Percentiles rank a stretch among this genome's conserved stretches.
These are phyloP conservation scores for Collybia sp. DNA, from an alignment of 768 basidiomycete genomes.

Conservation along the genomic window DNA sequence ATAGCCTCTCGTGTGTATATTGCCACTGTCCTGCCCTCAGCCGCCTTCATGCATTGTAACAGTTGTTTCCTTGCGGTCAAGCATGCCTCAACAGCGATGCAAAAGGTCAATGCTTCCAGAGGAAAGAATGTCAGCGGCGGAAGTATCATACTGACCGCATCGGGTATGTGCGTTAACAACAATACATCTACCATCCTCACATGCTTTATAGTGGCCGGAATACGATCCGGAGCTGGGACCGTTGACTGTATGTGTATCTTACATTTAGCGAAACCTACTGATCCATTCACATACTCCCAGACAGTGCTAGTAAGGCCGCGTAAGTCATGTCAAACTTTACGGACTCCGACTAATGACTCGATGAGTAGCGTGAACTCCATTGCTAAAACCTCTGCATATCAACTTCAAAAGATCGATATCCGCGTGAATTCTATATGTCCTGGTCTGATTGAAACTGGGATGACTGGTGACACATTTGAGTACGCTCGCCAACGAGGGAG, in stretches of 20 bases:
- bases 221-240: constrained; percentile 78
- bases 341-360: not conserved
- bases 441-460: constrained; percentile 89
- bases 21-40: not conserved
- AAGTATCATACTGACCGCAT: constrained; percentile 86
- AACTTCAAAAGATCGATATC: constrained; percentile 76
- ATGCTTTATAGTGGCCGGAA: constrained; percentile 58
- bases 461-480: constrained; percentile 79
- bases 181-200: no score
- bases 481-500: constrained; percentile 72
- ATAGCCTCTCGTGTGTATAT: constrained; percentile 47
- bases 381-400: constrained; percentile 77
- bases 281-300: constrained; percentile 31
- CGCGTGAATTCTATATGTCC: constrained; percentile 91
- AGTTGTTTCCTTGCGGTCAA: constrained; percentile 92
- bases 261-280: not conserved
- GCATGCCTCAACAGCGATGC: constrained; percentile 81
- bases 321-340: constrained; percentile 32
- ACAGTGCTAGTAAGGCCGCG: constrained; percentile 94
- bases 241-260: constrained; percentile 60
- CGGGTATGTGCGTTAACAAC: constrained; percentile 39
- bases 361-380: constrained; percentile 74
- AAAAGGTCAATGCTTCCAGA: constrained; percentile 52
- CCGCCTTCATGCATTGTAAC: not conserved
- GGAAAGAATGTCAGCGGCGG: constrained; percentile 72